These are phyloP conservation scores for Gardenia jasminoides DNA, from an alignment of 257 asterid genomes.

Conservation along the genomic window DNA sequence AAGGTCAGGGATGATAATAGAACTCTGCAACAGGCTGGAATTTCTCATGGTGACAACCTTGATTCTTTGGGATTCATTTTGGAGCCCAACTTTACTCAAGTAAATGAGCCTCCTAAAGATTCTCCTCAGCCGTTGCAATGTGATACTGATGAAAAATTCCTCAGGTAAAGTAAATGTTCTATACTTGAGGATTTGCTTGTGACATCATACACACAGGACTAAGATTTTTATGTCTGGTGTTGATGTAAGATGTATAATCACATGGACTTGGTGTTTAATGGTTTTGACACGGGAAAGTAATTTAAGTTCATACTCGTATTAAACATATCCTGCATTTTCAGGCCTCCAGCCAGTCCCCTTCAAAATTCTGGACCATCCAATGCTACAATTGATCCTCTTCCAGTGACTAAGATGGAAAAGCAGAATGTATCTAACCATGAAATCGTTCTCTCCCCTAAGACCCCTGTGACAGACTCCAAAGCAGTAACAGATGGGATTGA, in stretches of 20 bases:
- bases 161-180: constrained; percentile 16
- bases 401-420: constrained; percentile 36
- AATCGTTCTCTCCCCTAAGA: constrained; percentile 32
- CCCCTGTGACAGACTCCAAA: constrained; percentile 16
- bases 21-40: constrained; percentile 85
- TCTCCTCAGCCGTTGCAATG: not conserved
- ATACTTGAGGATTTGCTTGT: not conserved
- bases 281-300: not conserved
- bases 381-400: constrained; percentile 37
- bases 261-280: not conserved
- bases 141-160: constrained; percentile 18
- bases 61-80: constrained; percentile 75
- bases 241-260: not conserved
- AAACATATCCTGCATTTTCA: constrained; percentile 25
- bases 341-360: constrained; percentile 52
- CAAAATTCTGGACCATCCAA: constrained; percentile 51
- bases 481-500: constrained; percentile 32
- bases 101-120: constrained; percentile 20
- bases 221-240: not conserved
- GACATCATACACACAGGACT: not conserved
- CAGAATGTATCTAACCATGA: constrained; percentile 29
- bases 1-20: constrained; percentile 80
- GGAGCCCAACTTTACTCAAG: constrained; percentile 61
- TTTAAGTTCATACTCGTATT: not conserved
- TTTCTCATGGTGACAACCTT: constrained; percentile 60